Conservation (phyloP, 805 yeast genomes). For the Myxozyma kluyveri region DNA sequence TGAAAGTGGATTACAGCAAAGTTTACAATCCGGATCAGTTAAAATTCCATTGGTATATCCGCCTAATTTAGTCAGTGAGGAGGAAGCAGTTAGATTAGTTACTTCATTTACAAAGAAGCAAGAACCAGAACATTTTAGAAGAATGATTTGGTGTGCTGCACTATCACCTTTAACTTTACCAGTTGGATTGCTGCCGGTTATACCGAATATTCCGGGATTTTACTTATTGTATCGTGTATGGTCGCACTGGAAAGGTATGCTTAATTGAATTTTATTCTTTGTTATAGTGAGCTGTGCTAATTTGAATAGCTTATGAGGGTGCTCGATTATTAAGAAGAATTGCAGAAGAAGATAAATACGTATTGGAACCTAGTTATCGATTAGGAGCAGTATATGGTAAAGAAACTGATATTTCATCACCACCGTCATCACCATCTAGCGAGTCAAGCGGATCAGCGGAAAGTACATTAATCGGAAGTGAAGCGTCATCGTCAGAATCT, state of each 20-base stretch:
- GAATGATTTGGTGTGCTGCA: constrained; percentile 51
- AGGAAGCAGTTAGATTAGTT: constrained; percentile 43
- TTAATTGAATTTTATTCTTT: background rate
- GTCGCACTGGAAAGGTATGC: constrained; percentile 61
- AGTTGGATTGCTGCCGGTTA: constrained; percentile 72
- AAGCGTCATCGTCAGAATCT: background rate
- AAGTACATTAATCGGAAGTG: background rate
- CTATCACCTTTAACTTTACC: constrained; percentile 80
- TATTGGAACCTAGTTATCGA: constrained; percentile 33
- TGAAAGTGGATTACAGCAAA: constrained; percentile 27
- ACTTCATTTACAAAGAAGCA: constrained; percentile 46
- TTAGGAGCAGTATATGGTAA: constrained; percentile 10
- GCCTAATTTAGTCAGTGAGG: constrained; percentile 39
- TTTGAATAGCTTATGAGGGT: constrained; percentile 57
- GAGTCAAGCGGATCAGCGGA: too few species aligned
- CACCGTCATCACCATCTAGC: background rate
- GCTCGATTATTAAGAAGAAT: constrained; percentile 64
- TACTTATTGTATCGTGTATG: constrained; percentile 77
- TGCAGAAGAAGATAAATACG: constrained; percentile 46
- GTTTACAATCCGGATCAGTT: constrained; percentile 10
- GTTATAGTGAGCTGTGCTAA: background rate
- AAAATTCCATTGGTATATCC: constrained; percentile 33
- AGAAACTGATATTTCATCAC: background rate
- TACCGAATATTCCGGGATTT: constrained; percentile 91
- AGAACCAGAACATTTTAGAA: constrained; percentile 53